Evolutionary conservation across 2,329 filamentous ascomycete species (phyloP).

Genomic region (Byssothecium circinans): DNA sequence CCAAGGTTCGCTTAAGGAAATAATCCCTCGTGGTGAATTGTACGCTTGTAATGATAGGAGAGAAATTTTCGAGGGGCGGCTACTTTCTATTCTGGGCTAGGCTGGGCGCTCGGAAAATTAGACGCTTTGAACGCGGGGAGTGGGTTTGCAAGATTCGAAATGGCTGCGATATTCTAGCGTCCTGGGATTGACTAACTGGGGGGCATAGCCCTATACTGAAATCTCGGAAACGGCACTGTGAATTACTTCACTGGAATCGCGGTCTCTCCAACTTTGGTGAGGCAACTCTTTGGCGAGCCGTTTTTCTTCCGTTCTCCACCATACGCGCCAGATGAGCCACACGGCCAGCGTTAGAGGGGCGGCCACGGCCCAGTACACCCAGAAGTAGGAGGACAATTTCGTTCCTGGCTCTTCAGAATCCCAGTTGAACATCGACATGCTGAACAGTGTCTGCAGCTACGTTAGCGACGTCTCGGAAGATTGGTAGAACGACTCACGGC

Average conservation of each 20-base stretch:
- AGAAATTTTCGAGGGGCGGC: too few species aligned
- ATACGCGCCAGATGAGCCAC: constrained; percentile 1
- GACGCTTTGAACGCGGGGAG: too few species aligned
- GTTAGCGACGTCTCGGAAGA: background rate
- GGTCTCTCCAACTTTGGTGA: background rate
- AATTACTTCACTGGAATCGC: too few species aligned
- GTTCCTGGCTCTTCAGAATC: background rate
- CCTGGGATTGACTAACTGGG: too few species aligned
- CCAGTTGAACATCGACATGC: constrained; percentile 15
- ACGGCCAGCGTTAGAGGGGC: background rate
- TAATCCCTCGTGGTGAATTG: background rate
- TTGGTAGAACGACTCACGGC: constrained; percentile 21
- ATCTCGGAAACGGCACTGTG: too few species aligned
- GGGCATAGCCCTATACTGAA: too few species aligned
- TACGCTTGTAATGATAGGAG: background rate
- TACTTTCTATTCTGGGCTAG: too few species aligned
- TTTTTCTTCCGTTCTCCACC: constrained; percentile 4
- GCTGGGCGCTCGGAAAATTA: too few species aligned
- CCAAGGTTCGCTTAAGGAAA: too few species aligned
- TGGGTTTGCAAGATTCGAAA: too few species aligned
- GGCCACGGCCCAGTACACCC: constrained; percentile 16
- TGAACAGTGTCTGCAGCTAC: constrained; percentile 7
- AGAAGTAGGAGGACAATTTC: constrained; percentile 8
- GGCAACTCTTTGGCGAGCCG: background rate
- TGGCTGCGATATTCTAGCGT: too few species aligned